Percentiles rank a stretch among this genome's conserved stretches.
These are phyloP conservation scores for Solanum sejunctum DNA, from an alignment of 257 asterid species.

Conservation along the genomic window DNA sequence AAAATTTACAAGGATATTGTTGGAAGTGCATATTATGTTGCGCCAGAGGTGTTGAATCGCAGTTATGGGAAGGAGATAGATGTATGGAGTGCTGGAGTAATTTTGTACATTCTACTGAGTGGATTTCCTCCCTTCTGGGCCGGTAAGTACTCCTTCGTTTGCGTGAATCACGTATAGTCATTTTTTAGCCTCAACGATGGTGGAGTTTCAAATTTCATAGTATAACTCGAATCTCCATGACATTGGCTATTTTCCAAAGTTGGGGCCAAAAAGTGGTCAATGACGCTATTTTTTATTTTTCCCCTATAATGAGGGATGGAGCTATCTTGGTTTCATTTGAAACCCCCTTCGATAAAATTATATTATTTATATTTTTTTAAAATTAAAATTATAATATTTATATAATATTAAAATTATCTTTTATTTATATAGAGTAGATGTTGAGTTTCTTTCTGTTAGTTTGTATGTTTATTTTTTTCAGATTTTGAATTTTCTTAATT, in stretches of 20 bases:
- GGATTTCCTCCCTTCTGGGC: conserved; percentile 31
- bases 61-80: conserved; percentile 27
- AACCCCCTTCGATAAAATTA: no score
- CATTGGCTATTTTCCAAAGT: not conserved
- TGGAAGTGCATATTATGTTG: conserved; percentile 35
- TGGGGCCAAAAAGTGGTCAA: not conserved
- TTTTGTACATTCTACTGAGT: conserved; percentile 23
- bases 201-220: not conserved
- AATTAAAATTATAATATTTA: no score
- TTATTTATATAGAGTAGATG: no score
- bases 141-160: not conserved
- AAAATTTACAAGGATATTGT: conserved; percentile 14
- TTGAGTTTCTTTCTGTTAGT: no score
- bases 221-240: not conserved
- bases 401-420: no score
- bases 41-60: conserved; percentile 22
- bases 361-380: no score
- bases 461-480: no score
- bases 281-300: not conserved
- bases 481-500: no score
- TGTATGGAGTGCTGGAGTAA: conserved; percentile 42
- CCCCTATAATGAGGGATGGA: no score
- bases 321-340: no score
- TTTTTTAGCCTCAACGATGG: not conserved
- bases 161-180: not conserved